Percentiles rank a stretch among this genome's conserved stretches.
Evolutionary conservation across 179 eudicot species (phyloP).

Genomic region (Drosera spatulata): DNA sequence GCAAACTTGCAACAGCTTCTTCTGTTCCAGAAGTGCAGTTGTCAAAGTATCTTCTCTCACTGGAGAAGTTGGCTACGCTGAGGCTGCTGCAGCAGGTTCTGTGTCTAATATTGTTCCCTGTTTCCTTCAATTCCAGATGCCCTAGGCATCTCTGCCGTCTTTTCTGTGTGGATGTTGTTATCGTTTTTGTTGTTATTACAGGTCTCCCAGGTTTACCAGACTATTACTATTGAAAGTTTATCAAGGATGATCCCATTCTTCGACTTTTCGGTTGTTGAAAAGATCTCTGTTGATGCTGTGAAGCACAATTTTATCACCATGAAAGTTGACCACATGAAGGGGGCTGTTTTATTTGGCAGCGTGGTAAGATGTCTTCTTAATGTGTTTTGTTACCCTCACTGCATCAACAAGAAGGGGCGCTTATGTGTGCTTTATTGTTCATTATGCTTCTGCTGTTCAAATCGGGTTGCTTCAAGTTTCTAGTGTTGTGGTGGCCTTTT

Average conservation of each 20-base stretch:
- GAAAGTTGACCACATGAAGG: slow-evolving; percentile 76
- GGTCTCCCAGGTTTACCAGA: slow-evolving; percentile 80
- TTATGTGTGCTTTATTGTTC: too few species aligned
- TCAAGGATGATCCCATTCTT: slow-evolving; percentile 72
- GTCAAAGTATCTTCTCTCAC: slow-evolving; percentile 54
- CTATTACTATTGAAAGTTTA: slow-evolving; percentile 55
- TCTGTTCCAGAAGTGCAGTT: slow-evolving; percentile 83
- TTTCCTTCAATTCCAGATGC: background rate
- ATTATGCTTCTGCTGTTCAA: too few species aligned
- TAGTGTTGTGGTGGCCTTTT: too few species aligned
- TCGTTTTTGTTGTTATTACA: slow-evolving; percentile 18
- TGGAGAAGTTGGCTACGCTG: slow-evolving; percentile 78
- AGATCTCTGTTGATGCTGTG: slow-evolving; percentile 80
- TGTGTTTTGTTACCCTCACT: background rate
- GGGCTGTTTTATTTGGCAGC: slow-evolving; percentile 45
- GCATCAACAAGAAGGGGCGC: too few species aligned
- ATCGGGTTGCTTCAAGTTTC: too few species aligned
- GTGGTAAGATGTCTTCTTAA: slow-evolving; percentile 32
- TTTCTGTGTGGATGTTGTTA: slow-evolving; percentile 2
- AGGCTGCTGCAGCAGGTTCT: slow-evolving; percentile 83
- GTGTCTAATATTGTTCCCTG: background rate
- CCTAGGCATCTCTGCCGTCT: background rate
- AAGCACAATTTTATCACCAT: slow-evolving; percentile 66
- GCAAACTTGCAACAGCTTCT: slow-evolving; percentile 79
- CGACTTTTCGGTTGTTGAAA: slow-evolving; percentile 67